phyloP scores from a whole-genome alignment of 306 rosid genomes.

The Castanospermum australe region DNA sequence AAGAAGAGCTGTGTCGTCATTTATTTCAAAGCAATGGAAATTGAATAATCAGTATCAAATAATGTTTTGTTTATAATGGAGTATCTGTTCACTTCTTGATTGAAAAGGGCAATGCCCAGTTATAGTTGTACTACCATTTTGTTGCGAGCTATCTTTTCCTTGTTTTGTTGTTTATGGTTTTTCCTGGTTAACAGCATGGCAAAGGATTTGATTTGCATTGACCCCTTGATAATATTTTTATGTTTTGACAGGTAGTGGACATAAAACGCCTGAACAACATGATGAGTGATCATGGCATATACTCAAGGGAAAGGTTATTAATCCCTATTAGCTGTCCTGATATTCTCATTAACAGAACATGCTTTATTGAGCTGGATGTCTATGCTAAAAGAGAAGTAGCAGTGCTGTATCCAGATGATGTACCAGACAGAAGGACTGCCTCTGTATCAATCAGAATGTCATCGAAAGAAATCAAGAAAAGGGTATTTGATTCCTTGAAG shows the following conservation, averaged over 20 bases:
- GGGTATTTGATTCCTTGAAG: conserved; percentile 67
- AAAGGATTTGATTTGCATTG: neutral
- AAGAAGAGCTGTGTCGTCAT: neutral
- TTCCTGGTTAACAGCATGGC: neutral
- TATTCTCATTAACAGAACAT: conserved; percentile 58
- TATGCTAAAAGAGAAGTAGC: conserved; percentile 91
- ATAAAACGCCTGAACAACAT: conserved; percentile 88
- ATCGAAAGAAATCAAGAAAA: conserved; percentile 64
- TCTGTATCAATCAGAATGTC: conserved; percentile 30
- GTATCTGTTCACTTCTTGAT: neutral
- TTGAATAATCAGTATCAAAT: neutral
- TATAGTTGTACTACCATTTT: neutral
- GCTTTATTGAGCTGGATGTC: conserved; percentile 76
- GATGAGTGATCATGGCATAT: conserved; percentile 97
- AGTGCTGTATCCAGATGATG: conserved; percentile 67
- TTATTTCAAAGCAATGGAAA: neutral
- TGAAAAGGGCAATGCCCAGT: neutral
- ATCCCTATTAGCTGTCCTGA: conserved; percentile 73
- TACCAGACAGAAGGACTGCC: conserved; percentile 40
- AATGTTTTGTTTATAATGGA: neutral
- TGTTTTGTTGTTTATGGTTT: neutral
- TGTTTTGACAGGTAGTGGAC: conserved; percentile 70
- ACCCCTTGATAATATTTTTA: neutral
- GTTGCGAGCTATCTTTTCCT: neutral
- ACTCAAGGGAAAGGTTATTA: conserved; percentile 85